Evolutionary conservation across 176 grass and related monocot genomes (phyloP), one percentile per base, ranked within the genome.

Genomic region (Hyparrhenia diplandra): DNA sequence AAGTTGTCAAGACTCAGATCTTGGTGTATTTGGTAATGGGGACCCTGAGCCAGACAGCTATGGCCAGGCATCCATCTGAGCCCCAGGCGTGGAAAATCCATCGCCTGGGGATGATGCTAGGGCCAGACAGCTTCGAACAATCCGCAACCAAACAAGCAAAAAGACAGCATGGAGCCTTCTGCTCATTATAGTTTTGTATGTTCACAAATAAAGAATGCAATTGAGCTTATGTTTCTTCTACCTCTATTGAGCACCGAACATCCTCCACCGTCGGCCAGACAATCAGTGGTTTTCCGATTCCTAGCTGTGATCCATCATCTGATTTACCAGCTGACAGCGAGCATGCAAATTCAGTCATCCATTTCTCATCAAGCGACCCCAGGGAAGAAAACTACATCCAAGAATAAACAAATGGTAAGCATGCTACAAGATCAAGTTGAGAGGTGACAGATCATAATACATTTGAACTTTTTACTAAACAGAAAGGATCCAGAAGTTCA

Each of bases 291-390:
- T 94, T 94, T 20, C 95, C 92, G 11, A 87, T 80, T 52, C 92
- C 92, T 24, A 98, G 59, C 16, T 47, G 86, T 57, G 81, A 91
- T 51, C 90, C 88, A 76, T 98, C 90, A 60, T 92, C 82, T 78
- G 86, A 85, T 78, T 91, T 89, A 80, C 90, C 92, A 69, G 92
- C 83, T 41, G 95, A 98, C 61, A 98, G 71, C 3, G 95, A 92
- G 28, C 30, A 83, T 82, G 85, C 64, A 86, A 98, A 93, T 49
- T 94, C 95, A 77, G 34, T 87, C 80, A 94, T 80, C 95, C 95
- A 98, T 86, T 91, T 98, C 63, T 94, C 95, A 87, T 98, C 92
- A 85, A 98, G 82, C 79, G 95, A 98, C 25, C 95, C 95, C 70
- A 98, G 80, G 45, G 92, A 98, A 36, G 95, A 98, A 82, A 98